These are phyloP conservation scores for Leccinum subatratum DNA, from an alignment of 1,284 basidiomycete genomes.

Conservation along the genomic window DNA sequence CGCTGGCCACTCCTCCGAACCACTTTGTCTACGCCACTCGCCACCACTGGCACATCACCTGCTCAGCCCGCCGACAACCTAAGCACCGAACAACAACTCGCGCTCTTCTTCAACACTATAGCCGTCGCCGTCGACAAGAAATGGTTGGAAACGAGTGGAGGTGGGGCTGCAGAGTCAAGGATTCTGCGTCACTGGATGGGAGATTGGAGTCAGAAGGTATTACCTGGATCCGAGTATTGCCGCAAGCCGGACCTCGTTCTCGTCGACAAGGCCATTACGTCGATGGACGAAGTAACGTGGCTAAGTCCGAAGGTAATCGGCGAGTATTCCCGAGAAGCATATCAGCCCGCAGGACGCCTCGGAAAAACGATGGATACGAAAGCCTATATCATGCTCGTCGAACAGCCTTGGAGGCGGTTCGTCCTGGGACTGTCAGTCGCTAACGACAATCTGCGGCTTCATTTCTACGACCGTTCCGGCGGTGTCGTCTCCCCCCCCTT, in stretches of 20 bases:
- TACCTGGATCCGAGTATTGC: not conserved
- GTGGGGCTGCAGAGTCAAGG: not conserved
- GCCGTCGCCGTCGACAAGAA: not conserved
- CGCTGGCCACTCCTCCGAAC: not conserved
- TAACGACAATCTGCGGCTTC: not conserved
- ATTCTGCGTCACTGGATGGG: slow-evolving; percentile 1
- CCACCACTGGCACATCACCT: not conserved
- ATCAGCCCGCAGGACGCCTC: slow-evolving; percentile 1
- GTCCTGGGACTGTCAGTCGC: not conserved
- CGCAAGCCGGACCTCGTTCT: not conserved
- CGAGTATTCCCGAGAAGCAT: not conserved
- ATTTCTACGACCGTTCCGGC: slow-evolving; percentile 4
- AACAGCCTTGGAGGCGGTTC: slow-evolving; percentile 5
- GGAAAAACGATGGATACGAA: slow-evolving; percentile 3
- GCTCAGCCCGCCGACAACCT: not conserved
- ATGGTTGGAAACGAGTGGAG: not conserved
- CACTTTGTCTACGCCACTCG: not conserved
- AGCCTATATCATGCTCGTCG: not conserved
- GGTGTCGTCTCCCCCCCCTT: not conserved
- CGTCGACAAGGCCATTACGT: not conserved
- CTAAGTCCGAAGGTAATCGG: not conserved
- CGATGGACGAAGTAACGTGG: not conserved
- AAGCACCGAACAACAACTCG: not conserved
- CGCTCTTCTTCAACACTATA: slow-evolving; percentile 2
- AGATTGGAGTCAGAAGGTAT: slow-evolving; percentile 1